Evolutionary conservation across 176 grass and related monocot genomes (phyloP).

Genomic region (Juncus effusus): DNA sequence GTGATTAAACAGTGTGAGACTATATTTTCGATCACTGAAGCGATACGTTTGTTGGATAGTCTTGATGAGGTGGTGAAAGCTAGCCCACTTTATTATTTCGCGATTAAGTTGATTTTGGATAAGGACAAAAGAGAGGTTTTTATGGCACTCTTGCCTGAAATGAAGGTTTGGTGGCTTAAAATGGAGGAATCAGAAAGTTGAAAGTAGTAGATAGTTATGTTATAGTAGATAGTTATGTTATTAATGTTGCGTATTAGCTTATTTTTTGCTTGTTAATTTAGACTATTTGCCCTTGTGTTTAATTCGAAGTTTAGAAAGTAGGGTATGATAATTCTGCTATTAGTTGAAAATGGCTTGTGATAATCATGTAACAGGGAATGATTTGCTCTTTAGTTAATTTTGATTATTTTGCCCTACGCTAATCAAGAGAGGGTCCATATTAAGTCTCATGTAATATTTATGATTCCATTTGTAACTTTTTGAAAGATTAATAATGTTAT

Average conservation of each 20-base stretch:
- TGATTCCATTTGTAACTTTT: no score
- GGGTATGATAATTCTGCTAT: no score
- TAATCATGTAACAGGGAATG: no score
- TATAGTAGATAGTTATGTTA: not conserved
- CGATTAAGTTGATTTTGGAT: slow-evolving; percentile 32
- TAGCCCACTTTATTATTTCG: slow-evolving; percentile 33
- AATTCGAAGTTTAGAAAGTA: no score
- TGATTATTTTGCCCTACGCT: no score
- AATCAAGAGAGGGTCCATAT: no score
- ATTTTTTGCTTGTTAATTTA: no score
- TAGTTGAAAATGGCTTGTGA: no score
- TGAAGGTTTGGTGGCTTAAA: slow-evolving; percentile 36
- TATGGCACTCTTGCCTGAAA: slow-evolving; percentile 24
- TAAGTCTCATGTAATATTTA: no score
- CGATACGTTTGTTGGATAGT: slow-evolving; percentile 31
- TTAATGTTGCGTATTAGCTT: not conserved
- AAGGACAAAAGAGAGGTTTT: slow-evolving; percentile 34
- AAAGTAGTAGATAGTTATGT: not conserved
- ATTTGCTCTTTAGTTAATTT: no score
- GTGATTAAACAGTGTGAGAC: not conserved
- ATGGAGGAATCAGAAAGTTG: slow-evolving; percentile 32
- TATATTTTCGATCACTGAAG: slow-evolving; percentile 24
- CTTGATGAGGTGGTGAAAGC: slow-evolving; percentile 29
- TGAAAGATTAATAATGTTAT: no score
- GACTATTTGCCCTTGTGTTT: no score